phyloP scores from a whole-genome alignment of 2,329 filamentous ascomycete species.

The Fusarium nematophilum region DNA sequence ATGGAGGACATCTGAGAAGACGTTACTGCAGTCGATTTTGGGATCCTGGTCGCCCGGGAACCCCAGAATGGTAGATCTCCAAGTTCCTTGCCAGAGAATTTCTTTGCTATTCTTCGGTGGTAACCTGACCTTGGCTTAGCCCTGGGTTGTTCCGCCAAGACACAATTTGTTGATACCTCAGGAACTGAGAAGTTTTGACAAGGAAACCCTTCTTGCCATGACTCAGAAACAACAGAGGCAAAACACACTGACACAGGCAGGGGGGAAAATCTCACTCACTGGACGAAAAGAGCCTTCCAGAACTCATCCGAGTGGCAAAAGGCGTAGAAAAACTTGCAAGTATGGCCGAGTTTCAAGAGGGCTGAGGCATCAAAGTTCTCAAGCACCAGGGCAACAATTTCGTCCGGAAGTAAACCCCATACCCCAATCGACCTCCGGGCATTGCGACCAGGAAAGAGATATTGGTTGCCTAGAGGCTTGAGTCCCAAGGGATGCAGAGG shows the following conservation, averaged over 20 bases:
- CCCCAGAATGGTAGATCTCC: slow-evolving; percentile 81
- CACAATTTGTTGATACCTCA: slow-evolving; percentile 24
- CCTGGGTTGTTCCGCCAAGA: background rate
- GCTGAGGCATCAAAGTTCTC: slow-evolving; percentile 76
- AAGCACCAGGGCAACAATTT: slow-evolving; percentile 79
- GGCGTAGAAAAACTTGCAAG: slow-evolving; percentile 88
- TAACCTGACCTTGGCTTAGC: slow-evolving; percentile 42
- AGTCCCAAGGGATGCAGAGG: slow-evolving; percentile 84
- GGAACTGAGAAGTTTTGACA: slow-evolving; percentile 2
- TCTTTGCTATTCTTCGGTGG: slow-evolving; percentile 46
- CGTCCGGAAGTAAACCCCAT: slow-evolving; percentile 80
- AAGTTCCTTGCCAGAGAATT: slow-evolving; percentile 79
- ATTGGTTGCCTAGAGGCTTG: slow-evolving; percentile 88
- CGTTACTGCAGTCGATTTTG: slow-evolving; percentile 75
- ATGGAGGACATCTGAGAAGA: slow-evolving; percentile 92
- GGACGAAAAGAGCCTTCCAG: slow-evolving; percentile 87
- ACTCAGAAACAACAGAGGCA: slow-evolving; percentile 2
- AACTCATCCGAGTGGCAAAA: slow-evolving; percentile 87
- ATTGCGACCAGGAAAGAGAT: slow-evolving; percentile 72
- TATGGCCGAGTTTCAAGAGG: slow-evolving; percentile 75
- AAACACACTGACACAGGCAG: background rate
- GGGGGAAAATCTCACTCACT: slow-evolving; percentile 69
- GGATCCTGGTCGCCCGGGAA: slow-evolving; percentile 63
- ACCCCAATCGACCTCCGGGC: slow-evolving; percentile 73
- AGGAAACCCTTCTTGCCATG: slow-evolving; percentile 10